Base-by-base conservation (phyloP, 768 basidiomycete genomes). In the Boletus subcaerulescens region DNA sequence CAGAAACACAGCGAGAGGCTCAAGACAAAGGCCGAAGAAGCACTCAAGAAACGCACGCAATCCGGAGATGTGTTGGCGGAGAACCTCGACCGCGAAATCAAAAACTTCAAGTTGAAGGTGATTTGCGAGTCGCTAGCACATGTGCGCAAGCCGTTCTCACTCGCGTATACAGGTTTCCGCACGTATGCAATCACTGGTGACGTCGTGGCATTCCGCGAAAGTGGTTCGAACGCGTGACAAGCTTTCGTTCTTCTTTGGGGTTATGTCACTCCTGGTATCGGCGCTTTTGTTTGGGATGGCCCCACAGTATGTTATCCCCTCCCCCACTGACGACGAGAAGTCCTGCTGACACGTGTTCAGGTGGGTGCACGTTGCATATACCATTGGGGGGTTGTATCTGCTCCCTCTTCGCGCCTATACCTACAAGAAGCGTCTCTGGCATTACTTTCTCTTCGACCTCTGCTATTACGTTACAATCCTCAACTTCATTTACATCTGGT, bases 381-480 rank as follows among this genome's bases (percentile, higher is more conserved):
- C 93, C 1, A 65, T 85, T 1, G 90, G 89, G 67, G 81, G 82
- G 22, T 71, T 84, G 35, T 87, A 86, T 67, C 86, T 96, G 48
- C 81, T 97, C 7, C 93, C 95, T 1, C 73, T 88, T 12, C 89
- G 96, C 38, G 80, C 78, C 7, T 97, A 89, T 72, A 80, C 72
- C 22, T 98, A 98, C 80, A 97, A 97, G 80, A 85, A 89, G 68
- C 89, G 92, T 52, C 80, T 83, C 7, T 98, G 90, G 86, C 94
- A 97, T 70, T 97, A 96, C 72, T 96, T 95, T 76, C 80, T 93
- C 40, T 93, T 92, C 71, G 90, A 91, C 71, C 75, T 94, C 24
- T 98, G 95, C 73, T 97, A 98, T 74, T 96, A 89, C 67, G 89
- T 87, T 67, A 98, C 87, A 56, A 82, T 96, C 63, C 86, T 99